Evolutionary conservation across 192 early-diverging fungal genomes (phyloP).

Genomic region (Cladochytrium replicatum): DNA sequence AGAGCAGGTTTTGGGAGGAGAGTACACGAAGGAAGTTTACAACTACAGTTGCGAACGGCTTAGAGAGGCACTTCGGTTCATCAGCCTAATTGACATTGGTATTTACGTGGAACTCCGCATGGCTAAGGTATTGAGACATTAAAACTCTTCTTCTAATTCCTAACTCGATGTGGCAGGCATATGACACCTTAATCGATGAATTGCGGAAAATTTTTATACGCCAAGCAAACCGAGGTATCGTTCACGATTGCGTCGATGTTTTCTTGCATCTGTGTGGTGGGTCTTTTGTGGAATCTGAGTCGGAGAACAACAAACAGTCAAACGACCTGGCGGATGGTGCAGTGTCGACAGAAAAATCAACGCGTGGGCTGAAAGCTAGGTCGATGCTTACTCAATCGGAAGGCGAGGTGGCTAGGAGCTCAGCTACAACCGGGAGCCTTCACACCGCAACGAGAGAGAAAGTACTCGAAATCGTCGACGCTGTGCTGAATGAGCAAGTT

Average conservation of each 20-base stretch:
- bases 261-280: slow-evolving; percentile 13
- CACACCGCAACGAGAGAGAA: slow-evolving; percentile 7
- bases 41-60: slow-evolving; percentile 3
- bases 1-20: slow-evolving; percentile 20
- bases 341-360: not conserved
- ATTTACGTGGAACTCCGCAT: slow-evolving; percentile 32
- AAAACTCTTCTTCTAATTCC: not conserved
- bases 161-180: slow-evolving; percentile 6
- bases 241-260: slow-evolving; percentile 18
- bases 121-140: slow-evolving; percentile 28
- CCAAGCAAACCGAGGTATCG: slow-evolving; percentile 19
- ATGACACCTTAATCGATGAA: slow-evolving; percentile 27
- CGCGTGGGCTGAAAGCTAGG: slow-evolving; percentile 9
- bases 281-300: not conserved
- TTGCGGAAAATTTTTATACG: slow-evolving; percentile 19
- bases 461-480: slow-evolving; percentile 21
- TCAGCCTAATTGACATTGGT: slow-evolving; percentile 20
- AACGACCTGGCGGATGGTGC: not conserved
- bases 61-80: slow-evolving; percentile 15
- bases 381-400: too few relatives aligned
- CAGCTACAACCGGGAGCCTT: too few relatives aligned
- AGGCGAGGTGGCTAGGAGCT: too few relatives aligned
- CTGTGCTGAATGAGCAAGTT: slow-evolving; percentile 10
- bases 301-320: not conserved
- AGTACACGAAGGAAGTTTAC: not conserved